A percentile compares a stretch with the other conserved stretches of the same genome.
phyloP scores from a whole-genome alignment of 2,329 filamentous ascomycete species.

The Aureobasidium sp. region DNA sequence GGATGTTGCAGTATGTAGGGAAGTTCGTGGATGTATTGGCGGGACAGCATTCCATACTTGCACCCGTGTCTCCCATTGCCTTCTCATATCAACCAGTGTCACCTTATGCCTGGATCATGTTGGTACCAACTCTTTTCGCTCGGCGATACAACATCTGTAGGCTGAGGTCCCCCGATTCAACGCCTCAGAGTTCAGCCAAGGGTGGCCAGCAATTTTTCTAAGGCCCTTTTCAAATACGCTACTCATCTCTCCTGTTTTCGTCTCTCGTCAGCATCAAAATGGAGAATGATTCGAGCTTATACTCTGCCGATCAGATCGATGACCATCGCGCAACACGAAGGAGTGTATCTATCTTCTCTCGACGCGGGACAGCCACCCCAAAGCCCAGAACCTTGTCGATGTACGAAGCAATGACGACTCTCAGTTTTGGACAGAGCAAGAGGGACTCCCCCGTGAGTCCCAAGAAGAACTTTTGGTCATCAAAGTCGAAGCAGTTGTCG shows the following conservation, averaged over 20 bases:
- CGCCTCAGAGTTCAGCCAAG: not conserved
- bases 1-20: conserved; percentile 5
- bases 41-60: conserved; percentile 4
- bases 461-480: conserved; percentile 15
- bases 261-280: not conserved
- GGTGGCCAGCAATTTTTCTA: too few relatives aligned
- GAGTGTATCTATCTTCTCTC: conserved; percentile 32
- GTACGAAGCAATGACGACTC: conserved; percentile 16
- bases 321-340: conserved; percentile 21
- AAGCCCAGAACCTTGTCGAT: conserved; percentile 21
- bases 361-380: conserved; percentile 27
- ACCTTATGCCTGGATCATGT: not conserved
- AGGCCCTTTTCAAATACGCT: not conserved
- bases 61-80: conserved; percentile 6
- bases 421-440: not conserved
- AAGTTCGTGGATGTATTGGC: conserved; percentile 10
- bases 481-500: not conserved
- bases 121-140: not conserved
- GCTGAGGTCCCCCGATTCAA: not conserved
- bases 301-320: not conserved
- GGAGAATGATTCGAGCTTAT: not conserved
- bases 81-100: not conserved
- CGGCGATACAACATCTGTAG: not conserved
- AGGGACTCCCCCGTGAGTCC: conserved; percentile 17
- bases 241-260: not conserved